Percentiles rank a stretch among this genome's conserved stretches.
Conservation (phyloP, 345 rosid genomes). For the Dimocarpus longan region DNA sequence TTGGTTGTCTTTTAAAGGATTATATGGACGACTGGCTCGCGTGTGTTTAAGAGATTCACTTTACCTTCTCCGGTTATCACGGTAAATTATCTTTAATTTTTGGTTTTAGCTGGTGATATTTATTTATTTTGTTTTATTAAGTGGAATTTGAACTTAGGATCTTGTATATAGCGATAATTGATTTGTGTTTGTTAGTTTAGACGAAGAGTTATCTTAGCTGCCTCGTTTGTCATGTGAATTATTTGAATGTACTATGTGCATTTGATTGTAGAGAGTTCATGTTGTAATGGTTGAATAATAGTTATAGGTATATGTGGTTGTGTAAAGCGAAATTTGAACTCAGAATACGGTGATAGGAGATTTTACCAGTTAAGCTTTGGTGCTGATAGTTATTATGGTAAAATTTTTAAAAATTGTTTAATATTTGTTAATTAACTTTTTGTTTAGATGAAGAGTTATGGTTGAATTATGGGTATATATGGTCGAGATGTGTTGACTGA, state of each 20-base stretch:
- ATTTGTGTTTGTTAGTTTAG: not conserved
- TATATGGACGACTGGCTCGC: slow-evolving; percentile 69
- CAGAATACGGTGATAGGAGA: too few species aligned
- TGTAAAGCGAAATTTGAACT: too few species aligned
- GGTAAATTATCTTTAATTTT: slow-evolving; percentile 35
- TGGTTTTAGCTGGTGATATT: not conserved
- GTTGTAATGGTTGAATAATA: not conserved
- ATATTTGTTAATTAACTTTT: too few species aligned
- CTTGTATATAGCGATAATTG: not conserved
- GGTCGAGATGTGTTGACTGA: not conserved
- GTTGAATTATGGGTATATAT: not conserved
- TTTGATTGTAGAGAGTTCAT: not conserved
- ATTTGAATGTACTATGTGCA: not conserved
- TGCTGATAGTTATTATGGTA: too few species aligned
- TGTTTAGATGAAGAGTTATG: not conserved
- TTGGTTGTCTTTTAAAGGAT: slow-evolving; percentile 42
- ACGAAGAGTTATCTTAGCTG: not conserved
- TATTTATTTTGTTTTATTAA: not conserved
- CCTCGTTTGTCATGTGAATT: not conserved
- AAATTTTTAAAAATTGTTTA: not conserved
- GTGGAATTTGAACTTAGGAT: not conserved
- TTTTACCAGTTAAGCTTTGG: too few species aligned
- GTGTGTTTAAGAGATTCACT: slow-evolving; percentile 73
- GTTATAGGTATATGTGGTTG: not conserved
- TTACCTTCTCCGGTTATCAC: slow-evolving; percentile 57